Evolutionary conservation across 148 eudicot species (phyloP), one percentile per base, ranked within the genome.

Genomic region (Rhododendron ovatum): DNA sequence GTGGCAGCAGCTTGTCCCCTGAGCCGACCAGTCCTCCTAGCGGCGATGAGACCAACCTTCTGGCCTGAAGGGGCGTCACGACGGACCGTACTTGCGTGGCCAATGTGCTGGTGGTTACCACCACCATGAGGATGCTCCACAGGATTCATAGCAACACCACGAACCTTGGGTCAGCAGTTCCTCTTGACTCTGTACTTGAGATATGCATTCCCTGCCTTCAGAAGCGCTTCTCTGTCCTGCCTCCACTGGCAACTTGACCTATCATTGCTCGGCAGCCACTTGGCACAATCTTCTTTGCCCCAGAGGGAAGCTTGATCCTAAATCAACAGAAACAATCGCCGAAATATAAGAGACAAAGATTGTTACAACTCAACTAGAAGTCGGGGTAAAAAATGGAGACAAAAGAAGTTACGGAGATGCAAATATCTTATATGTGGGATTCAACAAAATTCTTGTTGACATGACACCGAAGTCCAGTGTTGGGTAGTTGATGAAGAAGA

Each of bases 111-210:
- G 67, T 92, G 93, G 89, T 92, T 90, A 88, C 93, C 93, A 90
- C 93, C 93, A 85, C 93, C 93, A 79, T 90, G 92, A 45, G 93
- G 93, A 91, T 91, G 93, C 92, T 91, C 93, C 48, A 91, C 92
- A 0, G 93, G 92, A 50, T 88, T 88, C 88, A 88, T 88, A 51
- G 90, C 90, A 28, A 88, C 90, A 88, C 88, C 90, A 55, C 88
- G 88, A 33, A 88, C 90, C 90, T 88, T 88, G 26, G 90, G 88
- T 88, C 90, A 88, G 90, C 88, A 22, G 84, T 88, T 88, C 63
- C 90, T 88, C 90, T 88, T 88, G 82, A 86, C 88, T 43, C 90
- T 69, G 84, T 82, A 88, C 61, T 86, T 88, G 86, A 86, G 90
- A n/a, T 88, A 88, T 12, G 90, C 90, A 28, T 86, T 86, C n/a